Evolutionary conservation across 257 asterid genomes (phyloP).

Genomic region (Leptodermis oblonga): DNA sequence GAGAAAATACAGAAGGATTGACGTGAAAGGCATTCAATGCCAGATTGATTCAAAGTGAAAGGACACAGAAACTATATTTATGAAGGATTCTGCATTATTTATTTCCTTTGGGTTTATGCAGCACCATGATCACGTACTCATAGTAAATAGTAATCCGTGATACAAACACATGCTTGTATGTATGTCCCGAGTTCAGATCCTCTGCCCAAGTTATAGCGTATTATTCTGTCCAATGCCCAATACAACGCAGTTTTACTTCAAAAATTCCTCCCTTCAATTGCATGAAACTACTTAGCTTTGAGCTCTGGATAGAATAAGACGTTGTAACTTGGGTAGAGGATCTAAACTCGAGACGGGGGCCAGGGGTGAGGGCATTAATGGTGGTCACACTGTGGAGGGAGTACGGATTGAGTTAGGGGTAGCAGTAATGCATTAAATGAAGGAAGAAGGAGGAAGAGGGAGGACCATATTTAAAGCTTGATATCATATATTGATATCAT

Average conservation of each 20-base stretch:
- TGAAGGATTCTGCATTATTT: constrained; percentile 3
- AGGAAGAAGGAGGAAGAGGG: background rate
- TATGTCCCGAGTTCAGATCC: no score
- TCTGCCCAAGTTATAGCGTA: no score
- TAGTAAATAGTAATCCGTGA: background rate
- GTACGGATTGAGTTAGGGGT: constrained; percentile 9
- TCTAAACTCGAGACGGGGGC: no score
- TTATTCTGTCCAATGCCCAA: no score
- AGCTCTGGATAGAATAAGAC: no score
- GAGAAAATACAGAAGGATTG: constrained; percentile 17
- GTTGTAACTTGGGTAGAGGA: no score
- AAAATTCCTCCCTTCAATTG: no score
- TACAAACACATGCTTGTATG: background rate
- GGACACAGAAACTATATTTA: constrained; percentile 12
- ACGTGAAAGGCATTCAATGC: constrained; percentile 19
- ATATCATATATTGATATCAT: background rate
- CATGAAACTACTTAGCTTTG: no score
- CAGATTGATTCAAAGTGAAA: constrained; percentile 16
- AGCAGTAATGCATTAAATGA: background rate
- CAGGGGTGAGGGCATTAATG: constrained; percentile 16
- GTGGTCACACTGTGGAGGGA: constrained; percentile 10
- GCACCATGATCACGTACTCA: background rate
- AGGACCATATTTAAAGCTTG: constrained; percentile 11
- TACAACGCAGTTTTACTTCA: no score
- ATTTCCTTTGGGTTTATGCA: background rate